Conservation (phyloP, 1,139 yeast genomes). For the Komagataea norvegica region DNA sequence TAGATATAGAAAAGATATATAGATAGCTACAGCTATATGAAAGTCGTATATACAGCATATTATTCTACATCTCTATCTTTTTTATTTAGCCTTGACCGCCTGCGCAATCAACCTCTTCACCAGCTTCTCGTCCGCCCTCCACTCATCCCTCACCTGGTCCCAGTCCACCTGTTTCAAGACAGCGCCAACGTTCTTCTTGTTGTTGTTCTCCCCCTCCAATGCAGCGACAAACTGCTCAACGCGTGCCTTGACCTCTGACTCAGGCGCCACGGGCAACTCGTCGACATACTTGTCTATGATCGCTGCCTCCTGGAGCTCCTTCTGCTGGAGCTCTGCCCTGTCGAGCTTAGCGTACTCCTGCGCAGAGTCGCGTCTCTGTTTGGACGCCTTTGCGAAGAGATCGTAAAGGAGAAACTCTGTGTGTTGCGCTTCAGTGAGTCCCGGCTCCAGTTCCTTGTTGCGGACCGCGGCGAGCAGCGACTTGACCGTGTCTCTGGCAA, state of each 20-base stretch:
- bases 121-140: slow-evolving; percentile 44
- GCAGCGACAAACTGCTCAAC: slow-evolving; percentile 36
- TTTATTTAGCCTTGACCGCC: slow-evolving; percentile 4
- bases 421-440: slow-evolving; percentile 38
- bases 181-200: slow-evolving; percentile 37
- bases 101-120: slow-evolving; percentile 6
- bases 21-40: neutral
- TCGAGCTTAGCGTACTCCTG: slow-evolving; percentile 45
- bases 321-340: slow-evolving; percentile 52
- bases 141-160: slow-evolving; percentile 43
- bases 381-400: slow-evolving; percentile 43
- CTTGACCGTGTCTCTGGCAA: slow-evolving; percentile 50
- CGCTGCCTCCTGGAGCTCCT: slow-evolving; percentile 47
- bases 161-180: slow-evolving; percentile 46
- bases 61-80: too few species aligned
- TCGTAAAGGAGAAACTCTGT: slow-evolving; percentile 48
- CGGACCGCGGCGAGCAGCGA: slow-evolving; percentile 54
- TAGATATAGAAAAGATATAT: neutral
- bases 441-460: slow-evolving; percentile 52
- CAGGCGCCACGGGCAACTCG: slow-evolving; percentile 47
- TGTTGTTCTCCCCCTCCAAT: too few species aligned
- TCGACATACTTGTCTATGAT: slow-evolving; percentile 41
- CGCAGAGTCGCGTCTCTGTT: slow-evolving; percentile 52
- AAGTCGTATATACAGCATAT: too few species aligned
- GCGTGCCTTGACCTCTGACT: slow-evolving; percentile 42